A percentile compares a stretch with the other conserved stretches of the same genome.
Evolutionary conservation across 2,329 filamentous ascomycete species (phyloP).

Genomic region (Aspergillus hiratsukae): DNA sequence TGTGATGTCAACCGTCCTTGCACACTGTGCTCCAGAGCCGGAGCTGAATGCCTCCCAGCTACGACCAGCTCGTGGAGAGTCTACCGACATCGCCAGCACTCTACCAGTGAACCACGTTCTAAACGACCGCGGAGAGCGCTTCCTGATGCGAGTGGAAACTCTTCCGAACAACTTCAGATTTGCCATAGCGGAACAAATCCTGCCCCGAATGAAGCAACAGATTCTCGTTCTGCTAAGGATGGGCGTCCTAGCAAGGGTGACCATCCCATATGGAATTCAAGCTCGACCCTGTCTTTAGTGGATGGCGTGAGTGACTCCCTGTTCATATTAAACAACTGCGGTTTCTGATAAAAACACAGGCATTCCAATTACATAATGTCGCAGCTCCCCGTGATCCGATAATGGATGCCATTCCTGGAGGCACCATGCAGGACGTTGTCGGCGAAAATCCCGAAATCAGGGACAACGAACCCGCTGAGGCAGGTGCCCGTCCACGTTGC

Average conservation of each 20-base stretch:
- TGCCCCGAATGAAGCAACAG: background rate
- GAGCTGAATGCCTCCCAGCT: conserved; percentile 14
- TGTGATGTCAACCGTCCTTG: conserved; percentile 30
- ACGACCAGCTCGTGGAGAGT: conserved; percentile 1
- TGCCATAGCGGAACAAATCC: background rate
- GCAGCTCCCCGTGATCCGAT: conserved; percentile 3
- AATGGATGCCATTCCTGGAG: conserved; percentile 16
- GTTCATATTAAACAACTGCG: background rate
- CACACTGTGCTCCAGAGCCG: conserved; percentile 25
- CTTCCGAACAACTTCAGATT: background rate
- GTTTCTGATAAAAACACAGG: conserved; percentile 6
- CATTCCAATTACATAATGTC: conserved; percentile 14
- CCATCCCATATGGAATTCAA: conserved; percentile 12
- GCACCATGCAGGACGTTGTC: background rate
- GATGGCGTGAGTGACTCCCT: conserved; percentile 8
- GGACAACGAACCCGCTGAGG: background rate
- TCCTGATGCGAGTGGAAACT: background rate
- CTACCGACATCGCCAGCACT: background rate
- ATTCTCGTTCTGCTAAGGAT: background rate
- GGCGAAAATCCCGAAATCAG: background rate
- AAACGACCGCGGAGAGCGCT: background rate
- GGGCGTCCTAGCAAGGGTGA: background rate
- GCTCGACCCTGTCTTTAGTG: conserved; percentile 19
- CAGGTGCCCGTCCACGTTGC: background rate
- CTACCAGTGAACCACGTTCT: background rate